Evolutionary conservation across 768 basidiomycete species (phyloP).

Genomic region (Austroboletus eburneus): DNA sequence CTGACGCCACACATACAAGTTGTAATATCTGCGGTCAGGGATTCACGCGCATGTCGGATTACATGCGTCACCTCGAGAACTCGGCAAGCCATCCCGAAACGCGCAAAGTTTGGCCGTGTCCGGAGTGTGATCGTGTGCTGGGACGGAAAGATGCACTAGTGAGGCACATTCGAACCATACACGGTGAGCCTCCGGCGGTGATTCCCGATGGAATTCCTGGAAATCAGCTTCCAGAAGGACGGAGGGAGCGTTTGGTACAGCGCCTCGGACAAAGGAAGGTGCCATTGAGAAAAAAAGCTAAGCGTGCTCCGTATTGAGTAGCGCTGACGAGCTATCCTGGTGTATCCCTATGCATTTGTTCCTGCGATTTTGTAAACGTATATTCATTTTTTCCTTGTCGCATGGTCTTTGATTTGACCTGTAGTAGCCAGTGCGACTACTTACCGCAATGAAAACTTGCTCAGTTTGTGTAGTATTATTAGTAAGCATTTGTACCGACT

Average conservation of each 20-base stretch:
- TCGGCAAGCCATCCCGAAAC: slow-evolving; percentile 21
- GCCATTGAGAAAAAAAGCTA: not conserved
- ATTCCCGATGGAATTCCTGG: not conserved
- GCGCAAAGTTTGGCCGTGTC: slow-evolving; percentile 24
- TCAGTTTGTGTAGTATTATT: no score
- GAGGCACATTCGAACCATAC: slow-evolving; percentile 20
- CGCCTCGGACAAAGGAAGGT: slow-evolving; percentile 8
- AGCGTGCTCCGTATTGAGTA: no score
- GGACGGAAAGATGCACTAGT: slow-evolving; percentile 26
- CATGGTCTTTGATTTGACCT: no score
- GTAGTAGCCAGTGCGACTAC: no score
- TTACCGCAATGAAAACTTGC: no score
- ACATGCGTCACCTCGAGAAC: slow-evolving; percentile 20
- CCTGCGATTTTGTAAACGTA: no score
- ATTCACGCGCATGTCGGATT: slow-evolving; percentile 22
- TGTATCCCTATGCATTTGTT: not conserved
- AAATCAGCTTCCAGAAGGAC: not conserved
- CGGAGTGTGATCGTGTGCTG: slow-evolving; percentile 14
- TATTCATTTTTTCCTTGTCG: no score
- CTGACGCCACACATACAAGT: not conserved
- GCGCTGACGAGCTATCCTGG: not conserved
- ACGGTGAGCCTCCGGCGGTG: slow-evolving; percentile 1
- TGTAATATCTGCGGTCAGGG: slow-evolving; percentile 15
- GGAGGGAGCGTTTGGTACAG: not conserved
- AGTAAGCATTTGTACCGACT: no score